Percentiles rank a stretch among this genome's conserved stretches.
These are phyloP conservation scores for Ustilago vetiveriae DNA, from an alignment of 1,284 basidiomycete species.

Conservation along the genomic window DNA sequence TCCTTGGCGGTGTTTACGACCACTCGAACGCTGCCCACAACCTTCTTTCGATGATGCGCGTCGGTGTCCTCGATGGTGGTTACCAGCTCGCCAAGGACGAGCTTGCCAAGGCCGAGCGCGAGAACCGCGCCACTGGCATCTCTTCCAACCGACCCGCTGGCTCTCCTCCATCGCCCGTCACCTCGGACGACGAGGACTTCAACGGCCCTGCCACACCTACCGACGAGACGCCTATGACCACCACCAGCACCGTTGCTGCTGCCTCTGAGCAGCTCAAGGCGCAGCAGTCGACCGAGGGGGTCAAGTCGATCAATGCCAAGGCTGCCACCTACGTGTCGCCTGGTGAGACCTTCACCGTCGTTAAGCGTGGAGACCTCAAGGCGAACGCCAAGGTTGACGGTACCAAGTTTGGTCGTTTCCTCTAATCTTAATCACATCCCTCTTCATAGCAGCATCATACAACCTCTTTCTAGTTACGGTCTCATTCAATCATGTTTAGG, in stretches of 20 bases:
- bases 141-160: constrained; percentile 44
- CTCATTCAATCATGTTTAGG: constrained; percentile 3
- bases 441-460: constrained; percentile 12
- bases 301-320: constrained; percentile 45
- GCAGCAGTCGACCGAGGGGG: constrained; percentile 35
- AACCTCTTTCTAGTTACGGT: constrained; percentile 3
- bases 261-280: constrained; percentile 48
- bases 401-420: constrained; percentile 47
- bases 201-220: constrained; percentile 43
- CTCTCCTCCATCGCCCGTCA: constrained; percentile 51
- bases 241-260: constrained; percentile 37
- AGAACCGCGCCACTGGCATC: constrained; percentile 44
- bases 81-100: constrained; percentile 62
- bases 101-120: constrained; percentile 38
- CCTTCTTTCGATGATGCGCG: constrained; percentile 65
- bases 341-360: constrained; percentile 61
- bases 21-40: constrained; percentile 66
- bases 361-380: constrained; percentile 53
- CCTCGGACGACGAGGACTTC: constrained; percentile 53
- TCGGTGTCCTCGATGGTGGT: constrained; percentile 65
- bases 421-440: constrained; percentile 9
- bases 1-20: constrained; percentile 65
- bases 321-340: constrained; percentile 59
- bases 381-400: constrained; percentile 50
- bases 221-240: constrained; percentile 40